Evolutionary conservation across 768 basidiomycete genomes (phyloP), one percentile per base, ranked within the genome.

Genomic region (Lentinula sp.): DNA sequence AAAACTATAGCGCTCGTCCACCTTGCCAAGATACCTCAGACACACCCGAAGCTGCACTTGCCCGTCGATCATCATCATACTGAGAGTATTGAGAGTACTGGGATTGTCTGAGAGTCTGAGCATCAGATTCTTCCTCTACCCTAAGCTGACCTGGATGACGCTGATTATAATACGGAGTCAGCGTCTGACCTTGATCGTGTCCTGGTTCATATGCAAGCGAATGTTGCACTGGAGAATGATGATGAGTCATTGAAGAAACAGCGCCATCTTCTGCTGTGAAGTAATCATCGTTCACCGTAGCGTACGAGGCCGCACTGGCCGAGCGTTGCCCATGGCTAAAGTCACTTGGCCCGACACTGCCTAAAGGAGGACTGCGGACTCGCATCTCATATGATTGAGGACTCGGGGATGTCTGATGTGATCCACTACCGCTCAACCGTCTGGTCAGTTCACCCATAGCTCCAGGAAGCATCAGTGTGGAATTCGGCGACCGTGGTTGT

Each of bases 231-330:
- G 23, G 57, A 58, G 5, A 13, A 35, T 35, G 28, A 48, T 48
- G 46, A 32, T 34, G 37, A 45, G 32, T 15, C 5, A 48, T 31
- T 1, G 32, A 28, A 28, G 10, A 11, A 9, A 15, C 40, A 32
- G 28, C 23, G 8, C 18, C 61, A 43, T 64, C 64, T 69, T 69
- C 77, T 15, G 69, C 71, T n/a, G 68, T 39, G n/a, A 34, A 64
- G 49, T 71, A 77, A 4, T 76, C 79, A 34, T 81, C 80, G 15
- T 69, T 71, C n/a, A 76, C 80, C 42, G 81, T 79, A 42, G 73
- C 71, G 65, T 72, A 80, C 57, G 79, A 78, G 15, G 75, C 74
- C 13, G 37, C 58, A 45, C 57, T 63, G 0, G 62, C 42, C n/a
- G 62, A 59, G 5, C 59, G 57, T 18, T 31, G 35, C 18, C 15